Conservation (phyloP, 495 filamentous ascomycete species). For the Lophium mytilinum region DNA sequence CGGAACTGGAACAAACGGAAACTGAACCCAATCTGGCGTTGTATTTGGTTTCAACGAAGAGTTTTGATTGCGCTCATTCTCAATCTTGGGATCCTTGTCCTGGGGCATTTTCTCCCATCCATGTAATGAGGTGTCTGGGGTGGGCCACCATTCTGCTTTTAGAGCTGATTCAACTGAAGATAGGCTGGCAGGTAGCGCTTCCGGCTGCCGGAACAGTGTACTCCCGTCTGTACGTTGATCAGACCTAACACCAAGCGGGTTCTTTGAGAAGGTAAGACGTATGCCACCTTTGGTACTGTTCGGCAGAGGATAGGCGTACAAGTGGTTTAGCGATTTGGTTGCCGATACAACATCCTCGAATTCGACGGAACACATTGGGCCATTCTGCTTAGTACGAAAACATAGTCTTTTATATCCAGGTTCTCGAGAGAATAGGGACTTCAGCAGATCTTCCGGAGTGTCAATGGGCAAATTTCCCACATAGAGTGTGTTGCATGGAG, state of each 20-base stretch:
- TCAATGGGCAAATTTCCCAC: constrained; percentile 93
- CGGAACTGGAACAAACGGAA: no score
- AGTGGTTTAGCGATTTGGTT: constrained; percentile 83
- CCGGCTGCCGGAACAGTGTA: no score
- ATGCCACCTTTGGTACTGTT: constrained; percentile 96
- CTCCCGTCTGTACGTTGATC: no score
- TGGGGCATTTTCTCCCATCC: no score
- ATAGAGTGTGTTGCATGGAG: constrained; percentile 96
- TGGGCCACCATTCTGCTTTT: no score
- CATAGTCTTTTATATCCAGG: constrained; percentile 94
- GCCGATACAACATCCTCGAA: constrained; percentile 93
- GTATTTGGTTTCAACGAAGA: no score
- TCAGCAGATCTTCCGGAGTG: constrained; percentile 93
- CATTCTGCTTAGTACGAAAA: constrained; percentile 94
- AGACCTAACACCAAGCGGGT: constrained; percentile 85
- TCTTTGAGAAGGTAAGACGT: constrained; percentile 94
- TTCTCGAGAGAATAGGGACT: constrained; percentile 87
- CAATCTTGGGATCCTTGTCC: no score
- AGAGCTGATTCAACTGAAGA: no score
- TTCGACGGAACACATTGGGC: constrained; percentile 98
- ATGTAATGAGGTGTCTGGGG: no score
- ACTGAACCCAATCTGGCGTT: no score
- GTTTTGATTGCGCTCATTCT: no score
- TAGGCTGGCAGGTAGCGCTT: no score
- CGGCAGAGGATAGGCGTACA: constrained; percentile 84